Base-by-base conservation (phyloP, 2,329 filamentous ascomycete genomes). In the Pseudogymnoascus sp. region DNA sequence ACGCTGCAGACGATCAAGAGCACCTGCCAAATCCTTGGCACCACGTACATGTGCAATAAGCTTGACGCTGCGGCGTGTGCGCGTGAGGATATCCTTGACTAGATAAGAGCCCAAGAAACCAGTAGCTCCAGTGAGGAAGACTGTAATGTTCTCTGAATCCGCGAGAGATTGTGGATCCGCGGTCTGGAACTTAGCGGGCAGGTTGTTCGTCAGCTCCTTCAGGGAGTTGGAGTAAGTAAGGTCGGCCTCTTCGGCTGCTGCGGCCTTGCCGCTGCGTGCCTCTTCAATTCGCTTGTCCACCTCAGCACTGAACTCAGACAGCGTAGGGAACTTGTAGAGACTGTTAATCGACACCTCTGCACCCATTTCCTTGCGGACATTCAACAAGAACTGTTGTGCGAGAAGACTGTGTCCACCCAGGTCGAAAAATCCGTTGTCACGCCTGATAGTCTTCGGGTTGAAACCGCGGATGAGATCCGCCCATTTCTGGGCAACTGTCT, bases 31-130 rank as follows among this genome's bases (percentile, higher is more conserved):
- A 62, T 84, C 83, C 71, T 87, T 85, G 38, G 85, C 85, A 43
- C 74, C 74, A 59, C 91, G 87, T 3, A 96, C 87, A 62, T 92
- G 86, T 0, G 87, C 85, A 62, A 96, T 84, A 8, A 96, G 79
- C 66, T 82, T 86, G 12, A 83, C 76, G 15, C 76, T 73, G 15
- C 76, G 80, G 14, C 75, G 75, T 8, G 77, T 76, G 22, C 87
- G 79, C 38, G 82, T 81, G 1, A 97, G 79, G 1, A 96, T 74
- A 61, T 96, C 90, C 61, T 82, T 82, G 33, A 95, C 77, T 9
- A 97, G 78, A 69, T 91, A 95, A 0, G 89, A 82, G 28, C 92
- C 92, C 18, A 97, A 75, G 78, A 97, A 97, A 2, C 92, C 92
- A 4, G 92, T 97, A 3, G 90, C 91, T 43, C 93, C 91, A 2